phyloP scores from a whole-genome alignment of 2,329 filamentous ascomycete species.

The Lojkania enalia region DNA sequence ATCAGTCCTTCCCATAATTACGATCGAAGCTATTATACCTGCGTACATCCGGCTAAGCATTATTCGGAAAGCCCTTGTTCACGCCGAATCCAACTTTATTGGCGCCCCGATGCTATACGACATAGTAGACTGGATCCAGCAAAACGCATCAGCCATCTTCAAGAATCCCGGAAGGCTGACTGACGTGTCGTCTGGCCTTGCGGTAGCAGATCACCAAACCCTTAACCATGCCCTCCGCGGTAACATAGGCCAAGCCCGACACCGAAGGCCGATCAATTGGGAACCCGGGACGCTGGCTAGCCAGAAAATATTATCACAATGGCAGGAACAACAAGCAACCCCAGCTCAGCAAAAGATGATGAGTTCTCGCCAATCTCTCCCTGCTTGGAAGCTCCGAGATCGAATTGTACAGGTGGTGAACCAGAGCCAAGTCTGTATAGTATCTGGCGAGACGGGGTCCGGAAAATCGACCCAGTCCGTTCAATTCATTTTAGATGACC shows the following conservation, averaged over 20 bases:
- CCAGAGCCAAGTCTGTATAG: slow-evolving; percentile 85
- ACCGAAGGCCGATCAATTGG: slow-evolving; percentile 65
- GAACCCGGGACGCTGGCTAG: slow-evolving; percentile 60
- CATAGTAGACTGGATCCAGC: slow-evolving; percentile 88
- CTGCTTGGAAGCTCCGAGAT: slow-evolving; percentile 84
- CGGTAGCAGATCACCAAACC: slow-evolving; percentile 59
- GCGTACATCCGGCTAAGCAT: slow-evolving; percentile 93
- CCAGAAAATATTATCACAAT: slow-evolving; percentile 63
- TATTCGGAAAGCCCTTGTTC: slow-evolving; percentile 72
- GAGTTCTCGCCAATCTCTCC: slow-evolving; percentile 70
- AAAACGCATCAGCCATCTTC: slow-evolving; percentile 79
- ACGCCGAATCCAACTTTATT: slow-evolving; percentile 70
- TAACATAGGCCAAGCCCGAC: slow-evolving; percentile 23
- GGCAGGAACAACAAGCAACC: slow-evolving; percentile 68
- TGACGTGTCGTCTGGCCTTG: slow-evolving; percentile 76
- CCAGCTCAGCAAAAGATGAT: slow-evolving; percentile 75
- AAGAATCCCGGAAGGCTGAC: slow-evolving; percentile 80
- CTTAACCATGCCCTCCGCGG: slow-evolving; percentile 20
- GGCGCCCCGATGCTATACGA: slow-evolving; percentile 93
- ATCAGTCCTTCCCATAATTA: slow-evolving; percentile 66
- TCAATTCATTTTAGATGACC: slow-evolving; percentile 90
- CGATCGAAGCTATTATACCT: slow-evolving; percentile 70
- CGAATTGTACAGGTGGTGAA: slow-evolving; percentile 75
- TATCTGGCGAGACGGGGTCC: slow-evolving; percentile 94
- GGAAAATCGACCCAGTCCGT: slow-evolving; percentile 97